A percentile compares a stretch with the other conserved stretches of the same genome.
These are phyloP conservation scores for Podila epicladia DNA, from an alignment of 192 early-diverging fungal species.

Conservation along the genomic window DNA sequence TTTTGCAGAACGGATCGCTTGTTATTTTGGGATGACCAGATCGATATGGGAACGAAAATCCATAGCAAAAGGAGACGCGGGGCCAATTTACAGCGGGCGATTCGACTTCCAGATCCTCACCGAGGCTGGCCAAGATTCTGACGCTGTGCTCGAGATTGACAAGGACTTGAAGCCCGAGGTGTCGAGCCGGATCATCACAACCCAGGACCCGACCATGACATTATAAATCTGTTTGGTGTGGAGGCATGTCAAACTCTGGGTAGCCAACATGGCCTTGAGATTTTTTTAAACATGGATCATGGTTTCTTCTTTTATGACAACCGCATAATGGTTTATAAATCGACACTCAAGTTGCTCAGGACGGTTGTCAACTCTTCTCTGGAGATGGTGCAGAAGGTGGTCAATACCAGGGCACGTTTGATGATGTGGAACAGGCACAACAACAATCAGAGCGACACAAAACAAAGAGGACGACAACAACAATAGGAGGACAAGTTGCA, in stretches of 20 bases:
- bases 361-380: slow-evolving; percentile 46
- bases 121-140: slow-evolving; percentile 41
- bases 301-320: not conserved
- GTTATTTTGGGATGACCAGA: no score
- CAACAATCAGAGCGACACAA: not conserved
- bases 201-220: slow-evolving; percentile 30
- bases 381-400: slow-evolving; percentile 48
- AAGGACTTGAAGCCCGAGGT: slow-evolving; percentile 51
- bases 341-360: slow-evolving; percentile 41
- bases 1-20: not conserved
- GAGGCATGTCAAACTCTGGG: not conserved
- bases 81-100: no score
- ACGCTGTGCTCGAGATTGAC: slow-evolving; percentile 43
- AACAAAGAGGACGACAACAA: no score
- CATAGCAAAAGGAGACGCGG: not conserved
- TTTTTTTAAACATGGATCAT: not conserved
- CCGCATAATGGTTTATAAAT: slow-evolving; percentile 33
- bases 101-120: slow-evolving; percentile 2
- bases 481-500: not conserved
- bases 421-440: slow-evolving; percentile 21
- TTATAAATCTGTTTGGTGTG: slow-evolving; percentile 8
- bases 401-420: slow-evolving; percentile 42
- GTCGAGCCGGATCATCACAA: slow-evolving; percentile 32
- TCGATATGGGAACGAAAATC: no score
- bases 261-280: not conserved